Evolutionary conservation across 768 basidiomycete species (phyloP).

Genomic region (Suillus placidus): DNA sequence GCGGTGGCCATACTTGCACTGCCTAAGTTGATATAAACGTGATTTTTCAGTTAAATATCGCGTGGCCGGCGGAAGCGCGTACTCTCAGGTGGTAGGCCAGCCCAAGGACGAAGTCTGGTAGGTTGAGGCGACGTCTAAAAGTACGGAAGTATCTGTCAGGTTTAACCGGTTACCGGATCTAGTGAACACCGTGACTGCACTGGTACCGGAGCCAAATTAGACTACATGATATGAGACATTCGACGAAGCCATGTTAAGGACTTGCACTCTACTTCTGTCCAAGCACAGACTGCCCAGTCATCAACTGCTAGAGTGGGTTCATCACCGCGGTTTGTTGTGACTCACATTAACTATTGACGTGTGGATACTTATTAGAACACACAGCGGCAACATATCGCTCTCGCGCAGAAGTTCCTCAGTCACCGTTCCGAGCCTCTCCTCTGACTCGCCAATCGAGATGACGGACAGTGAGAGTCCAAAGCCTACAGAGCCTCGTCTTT

Average conservation of each 20-base stretch:
- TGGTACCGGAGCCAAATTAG: not conserved
- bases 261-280: not conserved
- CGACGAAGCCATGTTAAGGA: not conserved
- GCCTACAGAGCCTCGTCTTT: constrained; percentile 49
- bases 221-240: not conserved
- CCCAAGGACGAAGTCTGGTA: not conserved
- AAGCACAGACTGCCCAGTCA: not conserved
- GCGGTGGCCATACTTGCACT: constrained; percentile 1
- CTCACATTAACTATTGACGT: not conserved
- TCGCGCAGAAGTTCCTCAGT: not conserved
- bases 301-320: not conserved
- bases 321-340: not conserved
- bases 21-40: not conserved
- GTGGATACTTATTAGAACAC: not conserved
- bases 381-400: not conserved
- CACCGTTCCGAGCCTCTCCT: not conserved
- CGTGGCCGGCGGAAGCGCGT: not conserved
- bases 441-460: not conserved
- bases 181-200: not conserved
- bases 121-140: not conserved
- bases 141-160: not conserved
- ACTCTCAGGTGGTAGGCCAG: not conserved
- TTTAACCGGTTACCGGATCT: not conserved
- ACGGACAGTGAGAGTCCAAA: not conserved
- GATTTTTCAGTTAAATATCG: not conserved